Evolutionary conservation across 1,284 basidiomycete genomes (phyloP).

Genomic region (Ustanciosporium gigantosporum): DNA sequence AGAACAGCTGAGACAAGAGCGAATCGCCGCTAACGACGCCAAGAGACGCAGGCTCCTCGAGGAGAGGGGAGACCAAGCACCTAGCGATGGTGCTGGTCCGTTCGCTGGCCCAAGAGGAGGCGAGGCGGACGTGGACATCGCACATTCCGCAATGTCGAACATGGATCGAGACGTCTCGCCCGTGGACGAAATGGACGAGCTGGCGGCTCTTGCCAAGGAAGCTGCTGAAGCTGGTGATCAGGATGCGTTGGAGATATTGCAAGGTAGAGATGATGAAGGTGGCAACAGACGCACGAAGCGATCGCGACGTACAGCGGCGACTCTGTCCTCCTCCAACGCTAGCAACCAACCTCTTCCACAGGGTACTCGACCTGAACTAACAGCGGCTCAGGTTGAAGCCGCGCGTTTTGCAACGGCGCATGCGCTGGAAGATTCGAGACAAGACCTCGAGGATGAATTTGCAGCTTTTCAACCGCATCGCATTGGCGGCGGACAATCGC

Average conservation of each 20-base stretch:
- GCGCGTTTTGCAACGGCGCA: conserved; percentile 5
- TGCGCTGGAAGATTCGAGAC: conserved; percentile 6
- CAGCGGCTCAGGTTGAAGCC: conserved; percentile 5
- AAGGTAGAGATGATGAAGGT: neutral
- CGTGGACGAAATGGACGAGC: conserved; percentile 20
- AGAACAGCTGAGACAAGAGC: conserved; percentile 3
- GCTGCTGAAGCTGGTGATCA: conserved; percentile 20
- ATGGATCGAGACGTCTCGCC: neutral
- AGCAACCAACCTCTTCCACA: conserved; percentile 7
- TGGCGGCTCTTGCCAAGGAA: conserved; percentile 17
- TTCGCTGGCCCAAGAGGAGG: conserved; percentile 2
- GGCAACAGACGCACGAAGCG: conserved; percentile 1
- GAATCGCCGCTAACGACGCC: conserved; percentile 7
- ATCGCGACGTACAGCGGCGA: neutral
- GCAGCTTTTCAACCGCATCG: conserved; percentile 1
- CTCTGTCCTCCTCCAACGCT: neutral
- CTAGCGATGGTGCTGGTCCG: conserved; percentile 4
- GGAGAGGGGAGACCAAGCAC: neutral
- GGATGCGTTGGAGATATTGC: neutral
- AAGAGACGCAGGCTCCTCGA: conserved; percentile 1
- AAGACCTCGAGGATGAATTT: conserved; percentile 26
- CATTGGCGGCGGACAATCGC: neutral
- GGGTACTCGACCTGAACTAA: neutral
- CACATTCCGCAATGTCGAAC: too few species aligned
- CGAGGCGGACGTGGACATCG: neutral